Evolutionary conservation across 345 rosid genomes (phyloP).

Genomic region (Zanthoxylum bungeanum): DNA sequence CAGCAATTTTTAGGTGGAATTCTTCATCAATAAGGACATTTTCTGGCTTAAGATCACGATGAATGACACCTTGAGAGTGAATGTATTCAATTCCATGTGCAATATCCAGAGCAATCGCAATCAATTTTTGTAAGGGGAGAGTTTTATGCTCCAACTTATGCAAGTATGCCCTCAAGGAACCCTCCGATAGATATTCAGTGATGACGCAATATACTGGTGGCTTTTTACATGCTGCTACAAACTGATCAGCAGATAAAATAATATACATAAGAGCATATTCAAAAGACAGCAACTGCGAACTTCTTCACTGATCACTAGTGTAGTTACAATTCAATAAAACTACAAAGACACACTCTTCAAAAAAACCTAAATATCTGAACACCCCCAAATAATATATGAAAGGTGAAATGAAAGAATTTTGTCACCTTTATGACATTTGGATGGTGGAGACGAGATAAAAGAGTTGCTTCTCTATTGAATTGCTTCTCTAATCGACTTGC

Average conservation of each 20-base stretch:
- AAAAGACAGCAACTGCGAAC: background rate
- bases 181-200: constrained; percentile 69
- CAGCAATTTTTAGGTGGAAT: constrained; percentile 80
- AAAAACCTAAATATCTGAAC: background rate
- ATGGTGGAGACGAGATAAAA: constrained; percentile 72
- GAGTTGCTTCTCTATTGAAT: constrained; percentile 78
- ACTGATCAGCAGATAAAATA: constrained; percentile 40
- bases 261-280: constrained; percentile 14
- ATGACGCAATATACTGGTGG: constrained; percentile 71
- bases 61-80: constrained; percentile 83
- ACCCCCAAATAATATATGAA: background rate
- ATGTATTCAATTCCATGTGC: constrained; percentile 94
- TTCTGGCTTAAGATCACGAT: constrained; percentile 98
- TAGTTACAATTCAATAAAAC: constrained; percentile 2
- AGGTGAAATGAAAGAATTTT: background rate
- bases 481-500: constrained; percentile 78
- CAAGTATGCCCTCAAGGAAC: constrained; percentile 81
- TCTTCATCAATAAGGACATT: constrained; percentile 74
- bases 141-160: constrained; percentile 85
- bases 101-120: constrained; percentile 66
- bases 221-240: constrained; percentile 71
- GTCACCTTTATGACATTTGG: constrained; percentile 83
- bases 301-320: background rate
- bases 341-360: background rate
- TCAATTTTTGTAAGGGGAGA: constrained; percentile 62